Percentiles rank a stretch among this genome's conserved stretches.
phyloP scores from a whole-genome alignment of 495 filamentous ascomycete genomes.

The Aspergillus asperescens region DNA sequence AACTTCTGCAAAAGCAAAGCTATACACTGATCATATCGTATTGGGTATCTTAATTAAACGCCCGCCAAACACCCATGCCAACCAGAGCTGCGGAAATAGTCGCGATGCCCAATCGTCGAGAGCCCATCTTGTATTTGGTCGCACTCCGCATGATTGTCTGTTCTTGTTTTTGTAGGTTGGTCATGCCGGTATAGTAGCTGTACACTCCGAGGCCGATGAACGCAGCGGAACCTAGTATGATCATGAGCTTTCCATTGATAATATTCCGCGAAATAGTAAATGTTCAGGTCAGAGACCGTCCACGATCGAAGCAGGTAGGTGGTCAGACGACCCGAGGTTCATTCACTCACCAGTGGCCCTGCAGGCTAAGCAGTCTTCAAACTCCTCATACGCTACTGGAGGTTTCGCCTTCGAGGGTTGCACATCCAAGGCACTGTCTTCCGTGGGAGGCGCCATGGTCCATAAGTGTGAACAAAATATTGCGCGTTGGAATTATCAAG shows the following conservation, averaged over 20 bases:
- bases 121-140: conserved; percentile 71
- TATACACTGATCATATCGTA: too few relatives aligned
- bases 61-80: conserved; percentile 60
- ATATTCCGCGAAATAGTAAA: not conserved
- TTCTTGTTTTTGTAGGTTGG: conserved; percentile 65
- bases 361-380: conserved; percentile 66
- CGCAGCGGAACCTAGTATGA: conserved; percentile 61
- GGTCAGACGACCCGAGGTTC: not conserved
- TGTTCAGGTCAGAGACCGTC: not conserved
- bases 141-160: conserved; percentile 63
- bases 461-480: not conserved
- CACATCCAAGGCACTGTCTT: conserved; percentile 23
- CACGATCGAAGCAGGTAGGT: not conserved
- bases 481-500: not conserved
- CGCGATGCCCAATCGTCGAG: conserved; percentile 62
- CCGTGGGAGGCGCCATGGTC: conserved; percentile 15
- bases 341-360: conserved; percentile 56
- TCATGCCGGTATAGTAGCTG: conserved; percentile 75
- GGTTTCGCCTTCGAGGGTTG: conserved; percentile 38
- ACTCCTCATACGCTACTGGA: conserved; percentile 56
- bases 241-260: not conserved
- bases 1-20: not conserved
- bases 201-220: conserved; percentile 89
- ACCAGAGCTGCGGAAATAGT: conserved; percentile 65
- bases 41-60: conserved; percentile 44